Percentiles rank a stretch among this genome's conserved stretches.
Evolutionary conservation across 768 basidiomycete species (phyloP).

Genomic region (Gloeophyllum trabeum): DNA sequence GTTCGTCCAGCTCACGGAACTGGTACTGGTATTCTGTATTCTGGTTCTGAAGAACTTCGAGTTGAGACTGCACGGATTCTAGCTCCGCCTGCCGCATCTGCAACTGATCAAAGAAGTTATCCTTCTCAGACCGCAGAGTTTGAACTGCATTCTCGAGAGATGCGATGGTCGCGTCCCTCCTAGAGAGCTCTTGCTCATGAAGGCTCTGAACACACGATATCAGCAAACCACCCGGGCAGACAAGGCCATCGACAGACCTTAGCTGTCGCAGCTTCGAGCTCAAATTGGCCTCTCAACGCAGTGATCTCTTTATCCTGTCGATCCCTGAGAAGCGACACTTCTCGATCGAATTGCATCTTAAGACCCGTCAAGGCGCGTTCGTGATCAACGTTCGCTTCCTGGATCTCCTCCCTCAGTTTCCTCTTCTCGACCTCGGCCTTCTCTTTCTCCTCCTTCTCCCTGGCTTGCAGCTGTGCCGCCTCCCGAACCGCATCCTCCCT

Average conservation of each 20-base stretch:
- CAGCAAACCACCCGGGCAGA: conserved; percentile 4
- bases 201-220: conserved; percentile 33
- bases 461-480: conserved; percentile 34
- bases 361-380: conserved; percentile 53
- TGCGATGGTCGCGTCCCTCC: conserved; percentile 49
- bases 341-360: conserved; percentile 61
- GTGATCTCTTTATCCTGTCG: conserved; percentile 66
- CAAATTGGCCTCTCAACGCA: conserved; percentile 56
- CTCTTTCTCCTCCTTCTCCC: conserved; percentile 33
- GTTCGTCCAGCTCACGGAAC: conserved; percentile 70
- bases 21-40: conserved; percentile 83
- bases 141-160: conserved; percentile 64
- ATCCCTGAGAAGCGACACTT: conserved; percentile 47
- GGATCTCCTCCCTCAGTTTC: conserved; percentile 53
- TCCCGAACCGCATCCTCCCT: conserved; percentile 70
- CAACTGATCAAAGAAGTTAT: conserved; percentile 71
- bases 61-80: conserved; percentile 70
- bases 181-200: conserved; percentile 54
- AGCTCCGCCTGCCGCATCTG: conserved; percentile 85
- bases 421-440: conserved; percentile 33
- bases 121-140: conserved; percentile 64
- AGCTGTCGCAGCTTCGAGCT: conserved; percentile 59
- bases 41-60: conserved; percentile 66
- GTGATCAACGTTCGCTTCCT: conserved; percentile 45
- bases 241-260: conserved; percentile 41